Conservation (phyloP, 371 early-diverging fungal genomes). For the Funneliformis caledonium region DNA sequence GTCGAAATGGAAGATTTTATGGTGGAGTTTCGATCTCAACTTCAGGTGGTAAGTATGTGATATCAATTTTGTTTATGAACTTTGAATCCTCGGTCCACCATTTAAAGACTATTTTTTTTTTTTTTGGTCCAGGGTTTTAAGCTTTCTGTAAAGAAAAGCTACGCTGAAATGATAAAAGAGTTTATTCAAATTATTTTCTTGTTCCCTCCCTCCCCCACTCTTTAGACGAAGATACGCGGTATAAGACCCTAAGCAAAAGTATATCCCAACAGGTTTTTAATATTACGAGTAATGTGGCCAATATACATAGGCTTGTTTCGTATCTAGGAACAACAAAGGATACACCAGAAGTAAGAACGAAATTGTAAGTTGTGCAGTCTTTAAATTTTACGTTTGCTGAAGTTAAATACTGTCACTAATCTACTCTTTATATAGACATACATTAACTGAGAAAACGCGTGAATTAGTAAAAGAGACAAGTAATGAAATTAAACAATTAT, state of each 20-base stretch:
- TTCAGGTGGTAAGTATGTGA: slow-evolving; percentile 36
- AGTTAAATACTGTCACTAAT: neutral
- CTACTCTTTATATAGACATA: slow-evolving; percentile 59
- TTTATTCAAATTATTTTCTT: neutral
- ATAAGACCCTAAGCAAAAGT: slow-evolving; percentile 58
- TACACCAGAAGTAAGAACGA: slow-evolving; percentile 72
- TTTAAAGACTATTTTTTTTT: neutral
- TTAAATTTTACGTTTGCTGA: slow-evolving; percentile 12
- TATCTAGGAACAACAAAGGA: slow-evolving; percentile 81
- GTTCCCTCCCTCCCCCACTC: neutral
- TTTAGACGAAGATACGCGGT: slow-evolving; percentile 60
- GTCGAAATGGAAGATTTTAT: slow-evolving; percentile 40
- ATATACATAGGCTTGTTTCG: slow-evolving; percentile 79
- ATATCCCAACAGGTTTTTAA: slow-evolving; percentile 78
- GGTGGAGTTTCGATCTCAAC: slow-evolving; percentile 22
- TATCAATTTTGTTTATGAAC: too few species aligned
- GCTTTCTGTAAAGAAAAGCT: neutral
- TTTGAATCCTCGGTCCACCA: too few species aligned
- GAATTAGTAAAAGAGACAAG: slow-evolving; percentile 82
- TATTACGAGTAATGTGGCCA: slow-evolving; percentile 78
- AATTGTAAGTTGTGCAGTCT: slow-evolving; percentile 60
- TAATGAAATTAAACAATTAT: slow-evolving; percentile 71
- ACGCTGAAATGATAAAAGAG: neutral
- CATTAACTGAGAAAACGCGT: slow-evolving; percentile 80
- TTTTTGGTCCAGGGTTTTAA: neutral